phyloP scores from a whole-genome alignment of 129 eudicot species.

The Helianthus annuus region DNA sequence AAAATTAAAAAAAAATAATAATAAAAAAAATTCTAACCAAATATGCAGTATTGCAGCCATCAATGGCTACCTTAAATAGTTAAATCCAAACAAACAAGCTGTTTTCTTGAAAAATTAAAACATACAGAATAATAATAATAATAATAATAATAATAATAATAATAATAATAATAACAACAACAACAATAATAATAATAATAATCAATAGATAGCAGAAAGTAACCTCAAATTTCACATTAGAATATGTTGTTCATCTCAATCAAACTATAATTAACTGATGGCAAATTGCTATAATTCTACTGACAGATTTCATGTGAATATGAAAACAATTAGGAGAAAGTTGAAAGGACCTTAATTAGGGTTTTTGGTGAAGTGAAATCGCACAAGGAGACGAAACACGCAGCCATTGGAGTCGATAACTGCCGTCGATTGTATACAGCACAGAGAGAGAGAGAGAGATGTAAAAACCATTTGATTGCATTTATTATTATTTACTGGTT shows the following conservation, averaged over 20 bases:
- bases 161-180: too few relatives aligned
- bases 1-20: too few relatives aligned
- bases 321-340: background rate
- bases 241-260: background rate
- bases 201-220: background rate
- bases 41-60: background rate
- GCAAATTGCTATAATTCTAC: background rate
- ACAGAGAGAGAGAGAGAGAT: too few relatives aligned
- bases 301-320: background rate
- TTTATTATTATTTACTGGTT: too few relatives aligned
- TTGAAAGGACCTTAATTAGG: conserved; percentile 18
- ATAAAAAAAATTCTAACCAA: background rate
- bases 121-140: background rate
- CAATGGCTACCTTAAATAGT: background rate
- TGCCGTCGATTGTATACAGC: too few relatives aligned
- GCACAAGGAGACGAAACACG: conserved; percentile 24
- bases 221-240: background rate
- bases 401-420: conserved; percentile 16
- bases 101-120: background rate
- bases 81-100: background rate
- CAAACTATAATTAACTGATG: background rate
- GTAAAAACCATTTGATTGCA: too few relatives aligned
- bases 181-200: too few relatives aligned
- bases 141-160: too few relatives aligned
- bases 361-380: conserved; percentile 18